Evolutionary conservation across 139 green algal species (phyloP), one percentile per base, ranked within the genome.

Genomic region (Micractinium sp.): DNA sequence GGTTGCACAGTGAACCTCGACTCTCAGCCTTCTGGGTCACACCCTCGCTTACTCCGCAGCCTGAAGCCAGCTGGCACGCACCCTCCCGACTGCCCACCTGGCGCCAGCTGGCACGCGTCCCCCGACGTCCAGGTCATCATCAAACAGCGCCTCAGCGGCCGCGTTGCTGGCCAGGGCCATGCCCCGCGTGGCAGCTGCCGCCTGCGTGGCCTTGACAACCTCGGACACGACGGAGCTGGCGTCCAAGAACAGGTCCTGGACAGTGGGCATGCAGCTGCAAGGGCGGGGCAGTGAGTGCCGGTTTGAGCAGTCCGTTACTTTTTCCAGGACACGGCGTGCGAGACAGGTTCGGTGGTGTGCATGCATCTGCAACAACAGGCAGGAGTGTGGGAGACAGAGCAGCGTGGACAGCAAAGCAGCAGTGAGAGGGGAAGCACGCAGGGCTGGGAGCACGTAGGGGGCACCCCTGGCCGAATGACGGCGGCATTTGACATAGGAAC

Each of bases 71-170:
- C 47, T 56, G 47, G 47, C 47, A 56, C 9, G 47, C 47, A 56
- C 47, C 47, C 47, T 56, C 71, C 29, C 56, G 29, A 53, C 23
- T 5, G 13, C 82, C 0, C n/a, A 60, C 71, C 85, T 81, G 41
- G 85, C 41, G 1, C n/a, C 75, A 12, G 35, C 36, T 0, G 86
- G 61, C 29, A 78, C 78, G 35, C 56, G 66, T 22, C 86, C 86
- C 35, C 77, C 86, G 77, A 90, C 78, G 73, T 90, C 86, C 78
- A 90, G 20, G 78, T 90, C 86, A 38, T 90, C 86, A 29, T 90
- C 86, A 31, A 89, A 85, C 19, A 90, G 73, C 47, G 38, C 39
- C 77, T 86, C 53, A 0, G 53, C 86, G 31, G n/a, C 16, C 38
- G 39, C 61, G 0, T 9, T 29, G 29, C 31, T 81, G 38, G 61